These are phyloP conservation scores for Helichrysum umbraculigerum DNA, from an alignment of 129 eudicot species.

Conservation along the genomic window DNA sequence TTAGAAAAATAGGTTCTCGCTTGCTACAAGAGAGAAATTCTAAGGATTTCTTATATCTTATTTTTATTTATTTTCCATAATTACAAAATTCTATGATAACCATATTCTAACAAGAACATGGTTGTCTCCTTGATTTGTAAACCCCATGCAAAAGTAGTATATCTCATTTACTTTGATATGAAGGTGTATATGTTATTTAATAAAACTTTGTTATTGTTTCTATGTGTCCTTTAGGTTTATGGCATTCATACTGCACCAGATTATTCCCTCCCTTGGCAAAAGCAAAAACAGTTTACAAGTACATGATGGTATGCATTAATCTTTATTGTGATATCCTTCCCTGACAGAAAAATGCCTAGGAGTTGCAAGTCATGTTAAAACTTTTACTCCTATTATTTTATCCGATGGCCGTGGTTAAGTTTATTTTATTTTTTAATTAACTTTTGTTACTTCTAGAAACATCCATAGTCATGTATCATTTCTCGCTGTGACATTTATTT, in stretches of 20 bases:
- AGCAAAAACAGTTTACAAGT: constrained; percentile 86
- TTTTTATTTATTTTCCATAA: not conserved
- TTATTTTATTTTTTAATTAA: too few species aligned
- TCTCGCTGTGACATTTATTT: not conserved
- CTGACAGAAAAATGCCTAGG: constrained; percentile 3
- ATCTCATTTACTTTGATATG: constrained; percentile 8
- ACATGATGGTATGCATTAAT: constrained; percentile 79
- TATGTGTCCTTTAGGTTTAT: constrained; percentile 56
- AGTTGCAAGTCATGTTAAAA: constrained; percentile 1
- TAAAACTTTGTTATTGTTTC: constrained; percentile 14
- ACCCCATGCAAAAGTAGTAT: constrained; percentile 1
- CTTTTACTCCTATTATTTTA: constrained; percentile 6
- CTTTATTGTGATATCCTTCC: constrained; percentile 27
- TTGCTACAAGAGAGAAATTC: constrained; percentile 10
- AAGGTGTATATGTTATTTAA: constrained; percentile 16
- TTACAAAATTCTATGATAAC: not conserved
- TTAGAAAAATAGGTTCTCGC: not conserved
- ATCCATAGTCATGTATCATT: not conserved
- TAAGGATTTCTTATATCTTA: not conserved
- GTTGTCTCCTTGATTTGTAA: constrained; percentile 10
- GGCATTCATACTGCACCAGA: constrained; percentile 93
- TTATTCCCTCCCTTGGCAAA: constrained; percentile 99
- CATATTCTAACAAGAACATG: constrained; percentile 8
- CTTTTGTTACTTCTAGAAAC: not conserved
- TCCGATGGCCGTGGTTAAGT: constrained; percentile 1